phyloP scores from a whole-genome alignment of 352 stramenopile genomes.

The Pythium oligandrum region DNA sequence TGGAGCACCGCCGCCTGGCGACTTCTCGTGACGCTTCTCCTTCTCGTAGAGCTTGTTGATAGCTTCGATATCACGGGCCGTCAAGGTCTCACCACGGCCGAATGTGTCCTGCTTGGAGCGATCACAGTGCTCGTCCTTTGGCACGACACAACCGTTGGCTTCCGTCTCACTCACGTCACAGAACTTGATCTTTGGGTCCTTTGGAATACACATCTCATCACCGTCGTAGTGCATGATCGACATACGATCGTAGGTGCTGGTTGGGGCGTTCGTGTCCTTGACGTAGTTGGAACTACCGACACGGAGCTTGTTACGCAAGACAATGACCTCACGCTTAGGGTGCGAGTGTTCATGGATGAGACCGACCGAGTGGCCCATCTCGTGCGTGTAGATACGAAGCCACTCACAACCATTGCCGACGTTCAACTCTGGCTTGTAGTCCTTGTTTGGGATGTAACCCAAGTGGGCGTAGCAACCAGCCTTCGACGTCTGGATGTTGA shows the following conservation, averaged over 20 bases:
- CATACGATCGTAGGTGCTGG: conserved; percentile 4
- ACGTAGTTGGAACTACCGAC: conserved; percentile 14
- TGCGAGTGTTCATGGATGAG: conserved; percentile 17
- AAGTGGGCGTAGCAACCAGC: conserved; percentile 11
- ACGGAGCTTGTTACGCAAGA: conserved; percentile 12
- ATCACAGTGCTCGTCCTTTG: conserved; percentile 5
- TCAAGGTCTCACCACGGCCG: not conserved
- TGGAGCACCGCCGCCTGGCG: not conserved
- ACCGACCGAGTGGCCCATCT: conserved; percentile 12
- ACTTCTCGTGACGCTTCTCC: conserved; percentile 1
- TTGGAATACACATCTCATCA: conserved; percentile 12
- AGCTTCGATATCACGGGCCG: not conserved
- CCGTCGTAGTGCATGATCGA: conserved; percentile 21
- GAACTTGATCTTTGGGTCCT: conserved; percentile 1
- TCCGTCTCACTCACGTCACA: conserved; percentile 1
- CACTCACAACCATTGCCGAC: conserved; percentile 3
- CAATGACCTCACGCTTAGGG: conserved; percentile 9
- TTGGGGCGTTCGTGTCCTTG: conserved; percentile 11
- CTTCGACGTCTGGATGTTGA: conserved; percentile 4
- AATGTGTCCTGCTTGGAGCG: not conserved
- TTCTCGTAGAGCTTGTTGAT: conserved; percentile 2
- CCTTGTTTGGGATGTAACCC: not conserved
- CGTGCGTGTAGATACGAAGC: conserved; percentile 2
- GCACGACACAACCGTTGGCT: conserved; percentile 2
- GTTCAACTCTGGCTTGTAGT: not conserved